Base-by-base conservation (phyloP, 768 basidiomycete species). In the Holtermanniella nyarrowii region DNA sequence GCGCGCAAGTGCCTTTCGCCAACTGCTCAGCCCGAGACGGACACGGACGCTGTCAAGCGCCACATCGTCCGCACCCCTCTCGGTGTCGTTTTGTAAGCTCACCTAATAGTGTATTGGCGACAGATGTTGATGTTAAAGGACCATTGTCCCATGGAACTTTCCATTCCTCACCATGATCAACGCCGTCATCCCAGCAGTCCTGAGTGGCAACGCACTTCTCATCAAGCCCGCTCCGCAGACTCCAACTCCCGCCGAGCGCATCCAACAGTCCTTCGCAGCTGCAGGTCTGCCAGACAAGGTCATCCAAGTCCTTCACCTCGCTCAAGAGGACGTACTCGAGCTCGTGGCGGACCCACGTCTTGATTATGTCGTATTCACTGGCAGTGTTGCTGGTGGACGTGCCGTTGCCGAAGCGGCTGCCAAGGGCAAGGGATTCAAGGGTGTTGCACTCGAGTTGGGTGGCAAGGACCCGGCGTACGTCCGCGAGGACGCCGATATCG, bases 381-480 rank as follows among this genome's bases (percentile, higher is more conserved):
- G 95, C 66, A 81, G 80, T 56, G 91, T 97, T 0, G 69, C 68
- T 1, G 87, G 82, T 4, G 93, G 93, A 0, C 76, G 78, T 42
- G 76, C 81, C 0, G 81, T 99, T 14, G 83, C 82, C 37, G 76
- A 78, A 61, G 81, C 82, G 1, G 88, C 87, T 0, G 81, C 77
- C 0, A 72, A 73, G 24, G 82, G 80, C 0, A 59, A 68, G 1
- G 82, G 82, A 0, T 91, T 96, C 75, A 93, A 87, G 57, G 86
- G 86, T 3, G 85, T 89, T 16, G 86, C 79, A 0, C 76, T 95
- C 26, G 90, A 95, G 85, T 80, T 99, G 14, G 95, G 95, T 1
- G 95, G 95, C 1, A 97, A 99, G 71, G 95, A 99, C 65, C 89
- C 95, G 2, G 95, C 93, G 1, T 99, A 96, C 64, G 90, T 99